These are phyloP conservation scores for Fraxinus platypoda DNA, from an alignment of 305 asterid genomes.

Conservation along the genomic window DNA sequence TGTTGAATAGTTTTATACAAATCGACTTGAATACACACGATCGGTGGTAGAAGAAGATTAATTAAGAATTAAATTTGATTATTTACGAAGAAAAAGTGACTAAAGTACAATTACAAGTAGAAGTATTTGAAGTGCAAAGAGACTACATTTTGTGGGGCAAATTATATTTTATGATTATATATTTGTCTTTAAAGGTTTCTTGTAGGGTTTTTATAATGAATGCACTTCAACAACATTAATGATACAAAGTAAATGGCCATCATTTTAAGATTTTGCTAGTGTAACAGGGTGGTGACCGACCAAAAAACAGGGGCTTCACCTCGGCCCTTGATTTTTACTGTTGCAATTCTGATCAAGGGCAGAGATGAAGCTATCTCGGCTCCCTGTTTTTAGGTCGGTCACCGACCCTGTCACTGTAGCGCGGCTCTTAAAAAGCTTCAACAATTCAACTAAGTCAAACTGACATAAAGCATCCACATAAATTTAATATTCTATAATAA, in stretches of 20 bases:
- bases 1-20: no score
- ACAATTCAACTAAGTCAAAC: conserved; percentile 19
- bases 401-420: no score
- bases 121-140: not conserved
- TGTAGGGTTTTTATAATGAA: conserved; percentile 1
- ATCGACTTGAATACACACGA: no score
- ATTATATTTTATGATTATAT: not conserved
- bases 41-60: not conserved
- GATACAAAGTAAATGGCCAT: conserved; percentile 22
- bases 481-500: not conserved
- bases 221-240: conserved; percentile 17
- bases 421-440: no score
- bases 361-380: no score
- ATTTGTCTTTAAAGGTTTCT: not conserved
- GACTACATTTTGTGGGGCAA: not conserved
- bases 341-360: no score
- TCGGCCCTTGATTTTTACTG: no score
- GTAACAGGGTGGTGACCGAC: no score
- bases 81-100: not conserved
- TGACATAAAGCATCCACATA: conserved; percentile 9
- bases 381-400: no score
- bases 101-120: not conserved
- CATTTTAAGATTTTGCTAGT: no score
- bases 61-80: not conserved
- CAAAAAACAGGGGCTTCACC: no score